A percentile compares a stretch with the other conserved stretches of the same genome.
These are phyloP conservation scores for Calonectria pseudoreteaudii DNA, from an alignment of 2,329 filamentous ascomycete genomes.

Conservation along the genomic window DNA sequence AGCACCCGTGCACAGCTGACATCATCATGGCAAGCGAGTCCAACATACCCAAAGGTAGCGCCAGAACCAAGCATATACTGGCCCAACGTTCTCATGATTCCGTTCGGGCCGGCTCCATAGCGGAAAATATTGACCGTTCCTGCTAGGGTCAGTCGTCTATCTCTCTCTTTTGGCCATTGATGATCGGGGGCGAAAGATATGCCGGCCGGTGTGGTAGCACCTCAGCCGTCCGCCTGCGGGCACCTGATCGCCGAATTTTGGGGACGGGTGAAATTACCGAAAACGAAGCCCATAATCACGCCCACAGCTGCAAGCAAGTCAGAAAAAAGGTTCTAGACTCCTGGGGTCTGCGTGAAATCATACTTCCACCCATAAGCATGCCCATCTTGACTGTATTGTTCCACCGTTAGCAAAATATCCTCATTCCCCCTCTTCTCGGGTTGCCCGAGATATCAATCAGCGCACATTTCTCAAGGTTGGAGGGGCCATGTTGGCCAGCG, in stretches of 20 bases:
- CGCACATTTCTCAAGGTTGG: constrained; percentile 66
- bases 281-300: constrained; percentile 97
- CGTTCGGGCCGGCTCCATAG: constrained; percentile 92
- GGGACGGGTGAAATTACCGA: constrained; percentile 69
- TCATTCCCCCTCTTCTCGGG: constrained; percentile 1
- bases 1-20: constrained; percentile 27
- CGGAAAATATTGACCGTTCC: constrained; percentile 95
- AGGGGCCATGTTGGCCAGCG: constrained; percentile 60
- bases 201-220: not conserved
- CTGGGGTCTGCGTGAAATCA: constrained; percentile 52
- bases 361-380: constrained; percentile 98
- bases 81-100: constrained; percentile 91
- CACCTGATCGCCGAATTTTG: not conserved
- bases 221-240: not conserved
- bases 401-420: constrained; percentile 30
- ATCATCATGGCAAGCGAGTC: not conserved
- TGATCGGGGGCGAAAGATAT: constrained; percentile 1
- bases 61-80: constrained; percentile 98
- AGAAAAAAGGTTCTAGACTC: constrained; percentile 38
- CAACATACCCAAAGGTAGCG: constrained; percentile 87
- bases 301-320: constrained; percentile 78
- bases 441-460: constrained; percentile 14
- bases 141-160: constrained; percentile 51
- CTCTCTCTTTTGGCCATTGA: not conserved
- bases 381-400: constrained; percentile 80